phyloP scores from a whole-genome alignment of 2,329 filamentous ascomycete genomes.

The Cladophialophora psammophila region DNA sequence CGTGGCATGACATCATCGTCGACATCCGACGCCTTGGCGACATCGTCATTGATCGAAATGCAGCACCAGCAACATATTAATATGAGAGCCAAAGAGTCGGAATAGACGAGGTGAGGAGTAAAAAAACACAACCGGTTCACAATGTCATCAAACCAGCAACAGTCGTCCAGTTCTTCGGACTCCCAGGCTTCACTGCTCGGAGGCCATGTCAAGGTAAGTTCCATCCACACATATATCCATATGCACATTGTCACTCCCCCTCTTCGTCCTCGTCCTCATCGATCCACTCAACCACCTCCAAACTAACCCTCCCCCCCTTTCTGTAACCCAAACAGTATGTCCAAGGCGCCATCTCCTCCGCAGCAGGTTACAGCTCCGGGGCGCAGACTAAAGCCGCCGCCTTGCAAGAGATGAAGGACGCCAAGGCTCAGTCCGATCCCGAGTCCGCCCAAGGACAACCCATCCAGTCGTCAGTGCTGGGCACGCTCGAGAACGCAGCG shows the following conservation, averaged over 20 bases:
- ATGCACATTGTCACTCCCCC: neutral
- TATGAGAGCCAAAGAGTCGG: neutral
- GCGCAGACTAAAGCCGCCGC: constrained; percentile 37
- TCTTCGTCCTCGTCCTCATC: neutral
- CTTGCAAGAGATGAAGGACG: constrained; percentile 39
- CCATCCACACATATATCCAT: neutral
- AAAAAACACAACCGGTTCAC: neutral
- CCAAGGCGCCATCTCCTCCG: constrained; percentile 38
- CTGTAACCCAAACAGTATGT: constrained; percentile 34
- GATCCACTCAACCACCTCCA: neutral
- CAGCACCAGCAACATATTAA: neutral
- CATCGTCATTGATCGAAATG: neutral
- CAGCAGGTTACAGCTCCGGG: constrained; percentile 38
- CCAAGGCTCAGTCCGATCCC: constrained; percentile 28
- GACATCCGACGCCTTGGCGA: neutral
- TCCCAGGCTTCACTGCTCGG: constrained; percentile 38
- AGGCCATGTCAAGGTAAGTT: constrained; percentile 36
- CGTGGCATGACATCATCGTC: constrained; percentile 2
- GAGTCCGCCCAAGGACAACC: constrained; percentile 22
- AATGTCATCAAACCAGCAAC: constrained; percentile 22
- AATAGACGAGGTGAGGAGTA: neutral
- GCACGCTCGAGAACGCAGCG: constrained; percentile 36
- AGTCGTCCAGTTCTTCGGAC: constrained; percentile 13
- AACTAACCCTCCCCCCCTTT: neutral
- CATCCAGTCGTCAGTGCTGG: constrained; percentile 34